These are phyloP conservation scores for Schoenoplectus tabernaemontani DNA, from an alignment of 202 grass and related monocot species.

Conservation along the genomic window DNA sequence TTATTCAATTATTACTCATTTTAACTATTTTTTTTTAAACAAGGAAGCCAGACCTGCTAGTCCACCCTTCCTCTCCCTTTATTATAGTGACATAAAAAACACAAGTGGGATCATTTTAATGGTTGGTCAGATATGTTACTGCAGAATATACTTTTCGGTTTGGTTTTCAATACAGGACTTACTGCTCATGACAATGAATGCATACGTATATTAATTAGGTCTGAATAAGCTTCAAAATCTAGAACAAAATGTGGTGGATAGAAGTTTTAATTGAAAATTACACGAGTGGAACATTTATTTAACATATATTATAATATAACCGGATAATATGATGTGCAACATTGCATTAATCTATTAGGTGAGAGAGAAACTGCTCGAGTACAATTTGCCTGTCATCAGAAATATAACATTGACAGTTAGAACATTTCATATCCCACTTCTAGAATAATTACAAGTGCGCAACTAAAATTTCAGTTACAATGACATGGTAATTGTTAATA, in stretches of 20 bases:
- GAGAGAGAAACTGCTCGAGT: not conserved
- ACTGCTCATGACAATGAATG: not conserved
- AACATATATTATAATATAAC: not conserved
- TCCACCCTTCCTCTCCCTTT: no score
- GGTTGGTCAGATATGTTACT: not conserved
- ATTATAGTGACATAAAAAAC: not conserved
- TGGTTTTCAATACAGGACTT: not conserved
- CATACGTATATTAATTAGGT: not conserved
- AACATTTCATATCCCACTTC: not conserved
- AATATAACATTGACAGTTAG: not conserved
- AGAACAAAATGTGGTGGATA: not conserved
- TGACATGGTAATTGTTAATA: not conserved
- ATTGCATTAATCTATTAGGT: not conserved
- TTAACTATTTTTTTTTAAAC: no score
- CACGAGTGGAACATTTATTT: not conserved
- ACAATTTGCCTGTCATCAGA: not conserved
- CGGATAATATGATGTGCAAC: not conserved
- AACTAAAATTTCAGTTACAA: not conserved
- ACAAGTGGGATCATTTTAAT: not conserved
- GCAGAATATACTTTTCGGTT: not conserved
- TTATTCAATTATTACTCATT: no score
- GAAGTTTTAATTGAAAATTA: not conserved
- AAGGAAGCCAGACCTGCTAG: no score
- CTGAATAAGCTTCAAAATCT: slow-evolving; percentile 4
- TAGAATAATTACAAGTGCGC: not conserved